Evolutionary conservation across 208 protist species (phyloP).

Genomic region (Leishmania mexicana): DNA sequence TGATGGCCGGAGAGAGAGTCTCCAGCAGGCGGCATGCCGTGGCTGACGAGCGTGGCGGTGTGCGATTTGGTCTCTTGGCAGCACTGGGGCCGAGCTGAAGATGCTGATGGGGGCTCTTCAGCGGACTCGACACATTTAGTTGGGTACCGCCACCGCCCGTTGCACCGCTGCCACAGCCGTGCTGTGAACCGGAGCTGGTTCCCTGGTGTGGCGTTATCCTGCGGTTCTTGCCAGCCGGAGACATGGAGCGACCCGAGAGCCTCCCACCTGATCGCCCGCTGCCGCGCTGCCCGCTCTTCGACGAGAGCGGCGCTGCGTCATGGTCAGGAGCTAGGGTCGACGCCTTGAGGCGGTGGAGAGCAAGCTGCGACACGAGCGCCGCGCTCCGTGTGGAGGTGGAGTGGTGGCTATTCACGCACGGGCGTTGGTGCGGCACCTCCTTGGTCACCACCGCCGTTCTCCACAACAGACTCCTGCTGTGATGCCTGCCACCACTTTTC

Average conservation of each 20-base stretch:
- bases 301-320: not conserved
- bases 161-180: not conserved
- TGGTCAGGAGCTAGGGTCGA: not conserved
- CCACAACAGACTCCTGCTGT: not conserved
- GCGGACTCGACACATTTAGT: not conserved
- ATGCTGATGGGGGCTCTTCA: not conserved
- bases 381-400: not conserved
- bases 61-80: not conserved
- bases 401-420: not conserved
- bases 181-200: not conserved
- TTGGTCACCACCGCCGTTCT: constrained; percentile 2
- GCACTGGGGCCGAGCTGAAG: not conserved
- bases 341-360: not conserved
- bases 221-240: not conserved
- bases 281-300: not conserved
- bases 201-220: not conserved
- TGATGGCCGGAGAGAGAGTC: not conserved
- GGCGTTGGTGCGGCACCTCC: not conserved
- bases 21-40: not conserved
- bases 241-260: not conserved
- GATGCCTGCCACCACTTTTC: not conserved
- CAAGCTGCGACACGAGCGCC: constrained; percentile 10
- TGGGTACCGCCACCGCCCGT: not conserved
- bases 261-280: not conserved
- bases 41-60: not conserved